A percentile compares a stretch with the other conserved stretches of the same genome.
These are phyloP conservation scores for Rhexocercosporidium sp. DNA, from an alignment of 2,329 filamentous ascomycete species.

Conservation along the genomic window DNA sequence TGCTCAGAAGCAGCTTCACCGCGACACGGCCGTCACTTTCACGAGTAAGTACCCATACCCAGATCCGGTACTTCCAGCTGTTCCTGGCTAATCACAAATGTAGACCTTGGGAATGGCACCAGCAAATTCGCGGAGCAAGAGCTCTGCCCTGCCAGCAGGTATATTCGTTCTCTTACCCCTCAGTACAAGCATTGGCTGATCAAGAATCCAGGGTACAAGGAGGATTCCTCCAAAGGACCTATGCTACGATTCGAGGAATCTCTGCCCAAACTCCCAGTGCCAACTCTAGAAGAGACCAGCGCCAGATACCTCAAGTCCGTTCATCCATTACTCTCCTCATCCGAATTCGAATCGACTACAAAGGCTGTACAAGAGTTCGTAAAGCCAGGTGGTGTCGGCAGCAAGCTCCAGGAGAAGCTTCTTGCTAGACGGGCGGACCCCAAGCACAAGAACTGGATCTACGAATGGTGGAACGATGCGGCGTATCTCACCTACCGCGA, in stretches of 20 bases:
- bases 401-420: conserved; percentile 86
- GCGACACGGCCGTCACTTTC: conserved; percentile 33
- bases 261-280: conserved; percentile 79
- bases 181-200: conserved; percentile 23
- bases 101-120: conserved; percentile 54
- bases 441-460: conserved; percentile 88
- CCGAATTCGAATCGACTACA: conserved; percentile 74
- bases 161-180: conserved; percentile 17
- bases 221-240: conserved; percentile 77
- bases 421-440: conserved; percentile 79
- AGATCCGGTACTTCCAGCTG: neutral
- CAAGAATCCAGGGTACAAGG: conserved; percentile 67
- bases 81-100: conserved; percentile 30
- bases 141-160: conserved; percentile 59
- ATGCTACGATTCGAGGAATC: conserved; percentile 89
- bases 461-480: conserved; percentile 97
- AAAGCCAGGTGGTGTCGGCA: conserved; percentile 81
- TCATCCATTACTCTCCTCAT: conserved; percentile 71
- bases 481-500: conserved; percentile 95
- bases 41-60: conserved; percentile 32
- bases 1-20: conserved; percentile 40
- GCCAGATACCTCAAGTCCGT: conserved; percentile 81
- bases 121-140: conserved; percentile 58
- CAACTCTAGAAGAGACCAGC: conserved; percentile 81
- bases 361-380: conserved; percentile 89